Conservation (phyloP, 1,284 basidiomycete species). For the Cutaneotrichosporon cutaneum region DNA sequence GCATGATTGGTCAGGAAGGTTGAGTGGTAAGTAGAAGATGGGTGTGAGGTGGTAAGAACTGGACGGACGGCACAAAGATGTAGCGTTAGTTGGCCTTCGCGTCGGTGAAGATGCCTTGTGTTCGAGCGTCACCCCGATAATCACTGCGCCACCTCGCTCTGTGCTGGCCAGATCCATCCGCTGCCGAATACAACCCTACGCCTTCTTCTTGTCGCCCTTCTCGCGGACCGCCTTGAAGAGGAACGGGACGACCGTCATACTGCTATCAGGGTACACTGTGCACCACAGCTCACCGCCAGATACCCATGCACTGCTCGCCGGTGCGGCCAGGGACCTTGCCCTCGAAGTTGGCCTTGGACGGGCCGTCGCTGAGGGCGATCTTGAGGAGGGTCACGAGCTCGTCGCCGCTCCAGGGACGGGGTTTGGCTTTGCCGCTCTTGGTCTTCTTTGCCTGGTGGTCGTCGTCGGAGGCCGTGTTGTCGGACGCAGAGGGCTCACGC, state of each 20-base stretch:
- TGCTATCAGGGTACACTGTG: background rate
- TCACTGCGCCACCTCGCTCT: background rate
- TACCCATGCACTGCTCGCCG: constrained; percentile 11
- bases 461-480: background rate
- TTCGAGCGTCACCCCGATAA: background rate
- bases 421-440: background rate
- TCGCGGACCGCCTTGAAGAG: constrained; percentile 9
- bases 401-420: constrained; percentile 8
- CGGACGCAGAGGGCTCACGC: background rate
- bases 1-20: background rate
- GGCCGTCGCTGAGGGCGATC: background rate
- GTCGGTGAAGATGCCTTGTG: too few species aligned
- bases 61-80: too few species aligned
- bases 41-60: too few species aligned
- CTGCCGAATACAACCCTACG: background rate
- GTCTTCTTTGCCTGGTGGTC: background rate
- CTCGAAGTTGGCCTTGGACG: constrained; percentile 12
- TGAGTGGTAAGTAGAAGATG: background rate
- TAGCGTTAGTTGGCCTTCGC: too few species aligned
- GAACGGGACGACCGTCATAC: constrained; percentile 11
- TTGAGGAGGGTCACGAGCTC: constrained; percentile 15
- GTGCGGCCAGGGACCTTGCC: constrained; percentile 15
- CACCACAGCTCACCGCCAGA: constrained; percentile 17
- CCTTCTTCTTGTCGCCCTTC: background rate
- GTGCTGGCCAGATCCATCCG: background rate